Base-by-base conservation (phyloP, 176 grass and related monocot species). In the Hordeum marinum region DNA sequence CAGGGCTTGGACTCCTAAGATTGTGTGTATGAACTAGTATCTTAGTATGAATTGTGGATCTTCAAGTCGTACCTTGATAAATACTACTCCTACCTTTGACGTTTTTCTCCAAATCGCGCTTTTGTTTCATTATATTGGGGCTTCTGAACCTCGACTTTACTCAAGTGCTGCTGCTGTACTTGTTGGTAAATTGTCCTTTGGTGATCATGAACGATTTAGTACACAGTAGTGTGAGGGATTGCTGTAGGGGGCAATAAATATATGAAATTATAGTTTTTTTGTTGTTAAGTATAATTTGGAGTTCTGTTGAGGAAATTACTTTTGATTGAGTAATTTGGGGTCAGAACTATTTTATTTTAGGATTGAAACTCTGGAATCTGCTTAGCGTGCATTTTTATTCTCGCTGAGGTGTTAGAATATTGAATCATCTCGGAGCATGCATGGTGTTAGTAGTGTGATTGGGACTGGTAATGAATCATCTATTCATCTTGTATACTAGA, bases 11-110 rank as follows among this genome's bases (percentile, higher is more conserved):
- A 41, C 39, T 63, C 60, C 67, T 88, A 52, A 26, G 10, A 71
- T 71, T 77, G 35, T 72, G 37, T 64, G 76, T 85, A 40, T 84
- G 60, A 75, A 59, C 27, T 80, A 29, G 29, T 29, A 48, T 62
- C 48, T 25, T 52, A 67, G 29, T 85, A 75, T 65, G 64, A 10
- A 69, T 68, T 79, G 69, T 34, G 71, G 37, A 70, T 55, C 17
- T n/a, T 61, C 43, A 27, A 42, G 15, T 27, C 77, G 45, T 83
- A 27, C 15, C 41, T 59, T 24, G 58, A 86, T 82, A 77, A 20
- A 64, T 78, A 35, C 31, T 26, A 60, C 0, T 32, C 7, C 48
- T 57, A 21, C 20, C 54, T 57, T 23, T 81, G 39, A 12, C 11
- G 73, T 75, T 84, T 63, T 58, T 27, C 73, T 42, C 32, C 18